A percentile compares a stretch with the other conserved stretches of the same genome.
phyloP scores from a whole-genome alignment of 2,329 filamentous ascomycete species.

The Sclerotiophoma versabilis region DNA sequence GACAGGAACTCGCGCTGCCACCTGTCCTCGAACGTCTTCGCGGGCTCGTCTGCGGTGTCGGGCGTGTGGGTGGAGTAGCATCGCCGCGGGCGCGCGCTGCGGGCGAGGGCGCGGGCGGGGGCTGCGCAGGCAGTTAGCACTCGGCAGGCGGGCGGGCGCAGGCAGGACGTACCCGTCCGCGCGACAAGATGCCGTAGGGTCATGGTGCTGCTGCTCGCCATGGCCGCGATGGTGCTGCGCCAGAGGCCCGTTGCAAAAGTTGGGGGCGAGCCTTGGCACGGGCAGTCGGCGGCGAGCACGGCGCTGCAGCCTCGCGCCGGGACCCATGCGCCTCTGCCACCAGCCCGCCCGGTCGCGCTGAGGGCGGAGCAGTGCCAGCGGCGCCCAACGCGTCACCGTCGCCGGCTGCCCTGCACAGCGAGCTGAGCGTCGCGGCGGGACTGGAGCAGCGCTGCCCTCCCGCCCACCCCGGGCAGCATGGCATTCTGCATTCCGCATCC shows the following conservation, averaged over 20 bases:
- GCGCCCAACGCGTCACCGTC: too few relatives aligned
- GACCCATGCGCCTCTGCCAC: too few relatives aligned
- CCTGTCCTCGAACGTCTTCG: background rate
- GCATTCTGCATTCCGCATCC: constrained; percentile 5
- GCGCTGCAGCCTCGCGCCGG: too few relatives aligned
- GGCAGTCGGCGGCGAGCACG: too few relatives aligned
- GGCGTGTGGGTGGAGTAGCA: constrained; percentile 6
- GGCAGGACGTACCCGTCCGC: constrained; percentile 46
- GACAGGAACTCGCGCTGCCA: background rate
- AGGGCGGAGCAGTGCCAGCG: background rate
- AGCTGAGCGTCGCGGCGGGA: background rate
- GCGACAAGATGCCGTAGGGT: constrained; percentile 53
- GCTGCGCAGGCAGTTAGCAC: background rate
- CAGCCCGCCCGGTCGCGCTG: too few relatives aligned
- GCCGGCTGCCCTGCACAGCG: too few relatives aligned
- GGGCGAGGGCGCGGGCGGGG: constrained; percentile 6
- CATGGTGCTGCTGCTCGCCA: constrained; percentile 40
- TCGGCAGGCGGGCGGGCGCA: background rate
- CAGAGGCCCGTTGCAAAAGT: constrained; percentile 5
- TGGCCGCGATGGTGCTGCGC: background rate
- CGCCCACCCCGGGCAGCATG: constrained; percentile 6
- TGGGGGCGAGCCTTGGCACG: constrained; percentile 8
- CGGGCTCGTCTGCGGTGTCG: background rate
- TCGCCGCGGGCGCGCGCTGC: background rate
- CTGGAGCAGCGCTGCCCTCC: background rate